Conservation (phyloP, 2,329 filamentous ascomycete species). For the Trichoderma simmonsii region DNA sequence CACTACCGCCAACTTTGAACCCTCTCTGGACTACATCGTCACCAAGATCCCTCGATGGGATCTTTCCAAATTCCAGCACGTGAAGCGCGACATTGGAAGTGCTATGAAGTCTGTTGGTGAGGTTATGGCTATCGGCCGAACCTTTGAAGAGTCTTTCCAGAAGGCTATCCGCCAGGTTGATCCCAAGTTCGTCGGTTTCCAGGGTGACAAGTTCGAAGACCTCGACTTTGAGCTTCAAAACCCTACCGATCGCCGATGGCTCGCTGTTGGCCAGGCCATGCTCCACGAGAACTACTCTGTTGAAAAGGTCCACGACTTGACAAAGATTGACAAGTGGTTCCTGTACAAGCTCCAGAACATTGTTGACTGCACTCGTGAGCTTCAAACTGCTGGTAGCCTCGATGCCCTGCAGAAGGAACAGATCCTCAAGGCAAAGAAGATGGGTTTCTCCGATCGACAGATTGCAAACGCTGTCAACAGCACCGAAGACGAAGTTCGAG, state of each 20-base stretch:
- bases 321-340: constrained; percentile 99
- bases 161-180: constrained; percentile 98
- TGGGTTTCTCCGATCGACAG: constrained; percentile 96
- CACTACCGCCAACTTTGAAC: constrained; percentile 98
- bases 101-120: constrained; percentile 99
- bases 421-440: constrained; percentile 88
- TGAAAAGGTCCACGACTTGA: constrained; percentile 86
- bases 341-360: constrained; percentile 97
- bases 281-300: constrained; percentile 94
- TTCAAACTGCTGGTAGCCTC: constrained; percentile 79
- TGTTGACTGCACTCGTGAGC: constrained; percentile 81
- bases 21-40: constrained; percentile 94
- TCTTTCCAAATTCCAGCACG: constrained; percentile 97
- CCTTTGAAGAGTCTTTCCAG: constrained; percentile 98
- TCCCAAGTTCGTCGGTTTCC: constrained; percentile 85
- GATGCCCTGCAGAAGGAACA: constrained; percentile 85
- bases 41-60: constrained; percentile 99
- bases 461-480: constrained; percentile 83
- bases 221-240: constrained; percentile 87
- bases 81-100: constrained; percentile 94
- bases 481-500: constrained; percentile 86
- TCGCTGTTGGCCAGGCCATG: constrained; percentile 97
- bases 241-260: constrained; percentile 93
- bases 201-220: constrained; percentile 91
- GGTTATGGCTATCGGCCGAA: constrained; percentile 98